Conservation (phyloP, 108 stramenopile species). For the Fragilaria crotonensis region DNA sequence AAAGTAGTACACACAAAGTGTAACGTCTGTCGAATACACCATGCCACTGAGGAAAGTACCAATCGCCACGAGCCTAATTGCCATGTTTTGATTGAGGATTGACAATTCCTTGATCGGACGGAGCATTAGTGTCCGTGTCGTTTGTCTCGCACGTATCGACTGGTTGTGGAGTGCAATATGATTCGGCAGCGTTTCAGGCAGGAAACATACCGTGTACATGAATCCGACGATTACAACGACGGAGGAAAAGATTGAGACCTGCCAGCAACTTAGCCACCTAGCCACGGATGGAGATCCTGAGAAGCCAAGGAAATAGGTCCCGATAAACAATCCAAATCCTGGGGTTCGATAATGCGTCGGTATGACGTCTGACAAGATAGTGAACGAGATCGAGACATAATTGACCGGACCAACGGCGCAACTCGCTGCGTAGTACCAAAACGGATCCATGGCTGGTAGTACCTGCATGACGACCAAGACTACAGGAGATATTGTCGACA, state of each 20-base stretch:
- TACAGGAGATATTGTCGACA: conserved; percentile 35
- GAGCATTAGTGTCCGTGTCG: background rate
- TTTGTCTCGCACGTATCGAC: background rate
- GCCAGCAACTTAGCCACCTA: conserved; percentile 31
- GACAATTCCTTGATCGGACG: conserved; percentile 56
- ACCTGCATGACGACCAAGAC: conserved; percentile 47
- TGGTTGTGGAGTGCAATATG: conserved; percentile 15
- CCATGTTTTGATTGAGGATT: conserved; percentile 45
- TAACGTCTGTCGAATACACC: conserved; percentile 54
- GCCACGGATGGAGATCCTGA: conserved; percentile 51
- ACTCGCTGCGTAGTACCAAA: conserved; percentile 44
- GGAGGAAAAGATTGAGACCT: conserved; percentile 33
- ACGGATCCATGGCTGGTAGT: conserved; percentile 35
- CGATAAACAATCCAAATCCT: conserved; percentile 61
- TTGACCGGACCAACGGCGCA: conserved; percentile 42
- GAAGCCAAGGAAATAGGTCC: conserved; percentile 60
- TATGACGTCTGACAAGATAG: conserved; percentile 57
- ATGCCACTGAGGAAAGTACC: conserved; percentile 64
- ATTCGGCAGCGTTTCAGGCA: conserved; percentile 67
- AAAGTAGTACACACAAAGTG: conserved; percentile 65
- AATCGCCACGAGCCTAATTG: conserved; percentile 42
- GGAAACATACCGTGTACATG: conserved; percentile 23
- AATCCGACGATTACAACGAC: conserved; percentile 27
- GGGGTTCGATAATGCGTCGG: conserved; percentile 50
- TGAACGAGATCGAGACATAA: conserved; percentile 47